Conservation (phyloP, 805 yeast genomes). For the Yarrowia sp. region DNA sequence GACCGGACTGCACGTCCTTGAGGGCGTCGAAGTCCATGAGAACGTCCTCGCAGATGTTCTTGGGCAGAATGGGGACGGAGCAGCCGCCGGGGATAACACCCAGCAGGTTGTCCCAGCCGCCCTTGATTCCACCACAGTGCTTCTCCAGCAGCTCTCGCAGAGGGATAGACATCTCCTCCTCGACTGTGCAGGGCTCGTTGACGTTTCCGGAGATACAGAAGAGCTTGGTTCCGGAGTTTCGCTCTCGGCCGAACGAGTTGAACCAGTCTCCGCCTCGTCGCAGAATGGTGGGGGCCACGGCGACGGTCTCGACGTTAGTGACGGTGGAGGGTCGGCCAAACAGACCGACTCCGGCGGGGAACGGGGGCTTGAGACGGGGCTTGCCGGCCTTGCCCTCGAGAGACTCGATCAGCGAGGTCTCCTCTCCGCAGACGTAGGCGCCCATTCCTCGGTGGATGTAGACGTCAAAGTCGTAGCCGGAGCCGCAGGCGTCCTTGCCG, state of each 20-base stretch:
- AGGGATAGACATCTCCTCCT: slow-evolving; percentile 91
- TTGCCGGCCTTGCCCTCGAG: slow-evolving; percentile 92
- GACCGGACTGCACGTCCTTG: slow-evolving; percentile 79
- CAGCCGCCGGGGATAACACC: slow-evolving; percentile 91
- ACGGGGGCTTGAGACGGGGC: slow-evolving; percentile 91
- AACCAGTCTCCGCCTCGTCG: slow-evolving; percentile 91
- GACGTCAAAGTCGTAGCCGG: slow-evolving; percentile 80
- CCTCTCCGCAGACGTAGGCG: slow-evolving; percentile 90
- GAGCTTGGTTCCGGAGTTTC: slow-evolving; percentile 79
- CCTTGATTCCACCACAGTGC: slow-evolving; percentile 88
- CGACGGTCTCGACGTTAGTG: slow-evolving; percentile 86
- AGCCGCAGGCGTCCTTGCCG: slow-evolving; percentile 84
- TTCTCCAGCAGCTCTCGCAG: slow-evolving; percentile 76
- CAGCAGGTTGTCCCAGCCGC: slow-evolving; percentile 88
- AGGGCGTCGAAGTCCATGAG: slow-evolving; percentile 88
- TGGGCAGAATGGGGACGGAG: slow-evolving; percentile 79
- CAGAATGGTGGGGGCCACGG: slow-evolving; percentile 85
- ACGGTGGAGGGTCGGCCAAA: slow-evolving; percentile 91
- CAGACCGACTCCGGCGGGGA: slow-evolving; percentile 91
- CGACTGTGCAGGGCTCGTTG: slow-evolving; percentile 88
- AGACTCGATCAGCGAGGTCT: slow-evolving; percentile 84
- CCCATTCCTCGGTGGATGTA: slow-evolving; percentile 91
- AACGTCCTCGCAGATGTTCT: slow-evolving; percentile 61
- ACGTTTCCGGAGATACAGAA: slow-evolving; percentile 89
- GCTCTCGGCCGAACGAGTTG: slow-evolving; percentile 76